Evolutionary conservation across 495 filamentous ascomycete species (phyloP).

Genomic region (Penicillium steckii): DNA sequence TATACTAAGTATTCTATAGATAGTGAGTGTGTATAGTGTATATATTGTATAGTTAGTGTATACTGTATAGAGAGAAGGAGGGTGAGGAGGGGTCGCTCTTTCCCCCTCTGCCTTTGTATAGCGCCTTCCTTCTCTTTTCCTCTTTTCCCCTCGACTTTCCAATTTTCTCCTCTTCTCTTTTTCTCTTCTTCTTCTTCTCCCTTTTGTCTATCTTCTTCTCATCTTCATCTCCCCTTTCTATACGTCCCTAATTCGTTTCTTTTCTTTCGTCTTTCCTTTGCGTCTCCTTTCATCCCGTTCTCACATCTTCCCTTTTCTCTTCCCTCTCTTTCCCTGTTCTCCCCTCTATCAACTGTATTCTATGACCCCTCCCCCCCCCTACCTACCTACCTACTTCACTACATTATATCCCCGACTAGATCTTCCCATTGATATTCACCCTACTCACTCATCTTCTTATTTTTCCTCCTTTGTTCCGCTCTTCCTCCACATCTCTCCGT

Average conservation of each 20-base stretch:
- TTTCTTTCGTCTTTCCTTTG: constrained; percentile 10
- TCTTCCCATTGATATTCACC: neutral
- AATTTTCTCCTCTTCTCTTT: constrained; percentile 9
- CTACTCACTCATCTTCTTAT: neutral
- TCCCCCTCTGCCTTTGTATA: constrained; percentile 7
- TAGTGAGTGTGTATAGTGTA: too few species aligned
- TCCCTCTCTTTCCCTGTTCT: neutral
- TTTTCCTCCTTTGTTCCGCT: too few species aligned
- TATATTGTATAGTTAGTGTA: neutral
- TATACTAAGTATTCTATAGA: too few species aligned
- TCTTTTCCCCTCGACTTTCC: constrained; percentile 4
- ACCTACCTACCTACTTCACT: too few species aligned
- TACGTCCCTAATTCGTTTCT: constrained; percentile 1
- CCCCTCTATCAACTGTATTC: neutral
- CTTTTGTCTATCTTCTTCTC: constrained; percentile 1
- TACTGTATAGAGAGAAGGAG: neutral
- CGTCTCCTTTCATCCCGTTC: constrained; percentile 5
- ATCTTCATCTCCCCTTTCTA: constrained; percentile 7
- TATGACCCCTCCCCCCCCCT: too few species aligned
- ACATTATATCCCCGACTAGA: neutral
- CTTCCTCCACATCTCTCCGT: neutral
- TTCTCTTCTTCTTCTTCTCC: constrained; percentile 6
- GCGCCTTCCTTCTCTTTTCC: constrained; percentile 8
- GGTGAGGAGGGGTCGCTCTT: neutral
- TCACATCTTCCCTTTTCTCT: neutral